Base-by-base conservation (phyloP, 1,284 basidiomycete genomes). In the Hemileia vastatrix region DNA sequence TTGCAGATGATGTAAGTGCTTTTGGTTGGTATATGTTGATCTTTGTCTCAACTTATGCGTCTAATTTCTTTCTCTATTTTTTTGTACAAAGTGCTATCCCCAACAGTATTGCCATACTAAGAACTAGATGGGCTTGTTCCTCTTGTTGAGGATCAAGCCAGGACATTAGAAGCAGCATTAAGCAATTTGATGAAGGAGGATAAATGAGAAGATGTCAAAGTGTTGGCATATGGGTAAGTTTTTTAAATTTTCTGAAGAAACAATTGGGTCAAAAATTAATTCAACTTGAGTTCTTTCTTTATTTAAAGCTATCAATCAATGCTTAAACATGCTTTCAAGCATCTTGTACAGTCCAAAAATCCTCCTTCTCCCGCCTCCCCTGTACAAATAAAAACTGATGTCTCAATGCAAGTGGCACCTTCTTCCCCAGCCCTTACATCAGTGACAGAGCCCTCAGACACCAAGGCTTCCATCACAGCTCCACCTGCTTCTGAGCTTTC, bases 61-160 rank as follows among this genome's bases (percentile, higher is more conserved):
- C n/a, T n/a, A n/a, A n/a, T n/a, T n/a, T n/a, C n/a, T n/a, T n/a
- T n/a, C n/a, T n/a, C n/a, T n/a, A n/a, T n/a, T n/a, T n/a, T n/a
- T n/a, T n/a, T n/a, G n/a, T n/a, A n/a, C n/a, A n/a, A n/a, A n/a
- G n/a, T n/a, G n/a, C n/a, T 71, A 87, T 94, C 62, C 91, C 92
- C 76, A 96, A 96, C 72, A 83, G 88, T 9, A 87, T 95, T 72
- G 83, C 92, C 50, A 85, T 95, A 23, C 80, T 93, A 91, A 70
- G 88, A 93, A 74, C 83, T 96, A 33, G 81, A 93, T 49, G 86
- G 88, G 1, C 85, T 87, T 53, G 94, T 92, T 77, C 93, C 93
- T 15, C 72, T 88, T 32, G 82, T 84, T 50, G 77, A 82, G 18
- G 81, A 66, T 4, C 70, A 77, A 44, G 79, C 78, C n/a, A 73